Conservation (phyloP, 2,329 filamentous ascomycete genomes). For the Periconia sp. region DNA sequence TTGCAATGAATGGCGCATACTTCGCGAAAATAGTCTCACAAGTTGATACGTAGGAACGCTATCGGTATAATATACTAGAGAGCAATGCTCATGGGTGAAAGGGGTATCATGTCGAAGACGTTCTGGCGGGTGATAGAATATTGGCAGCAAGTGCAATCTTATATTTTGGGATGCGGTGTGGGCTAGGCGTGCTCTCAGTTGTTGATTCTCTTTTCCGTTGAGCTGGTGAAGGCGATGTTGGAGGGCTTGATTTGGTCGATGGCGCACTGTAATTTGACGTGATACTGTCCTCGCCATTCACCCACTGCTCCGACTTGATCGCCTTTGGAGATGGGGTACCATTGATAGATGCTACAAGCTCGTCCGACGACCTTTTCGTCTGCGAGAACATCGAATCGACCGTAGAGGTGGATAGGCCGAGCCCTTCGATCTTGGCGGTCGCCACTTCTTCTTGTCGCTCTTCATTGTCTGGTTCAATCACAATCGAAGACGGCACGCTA, state of each 20-base stretch:
- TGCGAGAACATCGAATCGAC: conserved; percentile 37
- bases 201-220: conserved; percentile 2
- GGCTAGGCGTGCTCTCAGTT: conserved; percentile 16
- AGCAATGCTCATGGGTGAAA: no score
- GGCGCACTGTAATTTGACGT: conserved; percentile 20
- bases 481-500: conserved; percentile 33
- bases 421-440: conserved; percentile 29
- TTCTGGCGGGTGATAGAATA: conserved; percentile 26
- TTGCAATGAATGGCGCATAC: no score
- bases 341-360: conserved; percentile 34
- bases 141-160: conserved; percentile 40
- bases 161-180: conserved; percentile 34
- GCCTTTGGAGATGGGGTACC: conserved; percentile 31
- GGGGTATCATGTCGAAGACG: conserved; percentile 11
- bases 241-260: conserved; percentile 25
- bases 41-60: no score
- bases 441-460: conserved; percentile 14
- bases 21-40: no score
- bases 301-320: conserved; percentile 17
- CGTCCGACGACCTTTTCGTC: conserved; percentile 41
- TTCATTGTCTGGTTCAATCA: conserved; percentile 25
- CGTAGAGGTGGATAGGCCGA: conserved; percentile 25
- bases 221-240: conserved; percentile 23
- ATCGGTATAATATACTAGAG: no score
- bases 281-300: conserved; percentile 17